A percentile compares a stretch with the other conserved stretches of the same genome.
These are phyloP conservation scores for Argentina anserina DNA, from an alignment of 306 rosid species.

Conservation along the genomic window DNA sequence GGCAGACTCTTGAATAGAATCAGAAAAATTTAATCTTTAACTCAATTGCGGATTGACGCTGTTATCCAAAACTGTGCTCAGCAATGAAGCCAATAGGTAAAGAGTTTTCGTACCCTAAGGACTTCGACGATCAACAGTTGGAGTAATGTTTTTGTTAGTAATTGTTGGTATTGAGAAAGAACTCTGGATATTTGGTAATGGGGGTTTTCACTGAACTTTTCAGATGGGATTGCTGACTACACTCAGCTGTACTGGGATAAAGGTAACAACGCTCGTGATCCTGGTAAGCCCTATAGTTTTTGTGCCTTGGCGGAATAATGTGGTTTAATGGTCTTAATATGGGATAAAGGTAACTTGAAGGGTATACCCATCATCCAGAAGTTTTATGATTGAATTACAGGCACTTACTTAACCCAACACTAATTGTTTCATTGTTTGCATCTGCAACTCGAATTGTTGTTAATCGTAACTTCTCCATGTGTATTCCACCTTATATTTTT, in stretches of 20 bases:
- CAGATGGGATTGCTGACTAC: conserved; percentile 71
- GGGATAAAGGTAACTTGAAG: no score
- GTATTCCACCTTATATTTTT: not conserved
- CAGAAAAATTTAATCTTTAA: no score
- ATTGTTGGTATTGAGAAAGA: not conserved
- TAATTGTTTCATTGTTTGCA: not conserved
- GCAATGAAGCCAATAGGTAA: no score
- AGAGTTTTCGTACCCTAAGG: no score
- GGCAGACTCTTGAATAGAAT: no score
- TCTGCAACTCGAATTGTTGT: not conserved
- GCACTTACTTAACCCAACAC: not conserved
- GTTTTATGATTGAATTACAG: not conserved
- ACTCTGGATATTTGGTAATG: conserved; percentile 11
- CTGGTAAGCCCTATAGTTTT: conserved; percentile 48
- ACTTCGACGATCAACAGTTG: conserved; percentile 9
- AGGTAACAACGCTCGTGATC: conserved; percentile 53
- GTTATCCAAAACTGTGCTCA: no score
- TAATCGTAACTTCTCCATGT: not conserved
- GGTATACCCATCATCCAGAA: no score
- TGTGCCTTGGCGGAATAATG: conserved; percentile 10
- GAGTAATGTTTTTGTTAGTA: not conserved
- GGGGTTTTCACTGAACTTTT: conserved; percentile 24
- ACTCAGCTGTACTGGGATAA: conserved; percentile 64
- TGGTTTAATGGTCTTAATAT: no score
- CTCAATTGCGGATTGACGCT: no score